These are phyloP conservation scores for Spathaspora passalidarum DNA, from an alignment of 805 yeast species.

Conservation along the genomic window DNA sequence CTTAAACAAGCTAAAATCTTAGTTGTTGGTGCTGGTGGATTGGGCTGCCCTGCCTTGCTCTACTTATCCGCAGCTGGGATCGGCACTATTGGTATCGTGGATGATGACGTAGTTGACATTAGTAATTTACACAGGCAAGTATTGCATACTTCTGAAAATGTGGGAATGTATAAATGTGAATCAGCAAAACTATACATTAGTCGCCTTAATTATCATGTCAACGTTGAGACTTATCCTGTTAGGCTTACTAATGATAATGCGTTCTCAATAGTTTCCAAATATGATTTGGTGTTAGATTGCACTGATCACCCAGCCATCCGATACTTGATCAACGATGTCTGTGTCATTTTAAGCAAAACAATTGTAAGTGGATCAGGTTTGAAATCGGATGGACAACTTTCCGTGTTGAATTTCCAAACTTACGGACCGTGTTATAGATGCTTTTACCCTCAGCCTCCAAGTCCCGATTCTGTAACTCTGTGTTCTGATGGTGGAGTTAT, in stretches of 20 bases:
- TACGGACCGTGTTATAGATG: constrained; percentile 93
- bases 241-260: constrained; percentile 57
- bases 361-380: constrained; percentile 91
- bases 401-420: constrained; percentile 62
- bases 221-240: constrained; percentile 48
- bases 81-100: constrained; percentile 82
- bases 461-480: constrained; percentile 74
- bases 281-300: constrained; percentile 85
- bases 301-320: constrained; percentile 90
- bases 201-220: constrained; percentile 66
- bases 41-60: constrained; percentile 87
- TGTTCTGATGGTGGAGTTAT: constrained; percentile 92
- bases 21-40: constrained; percentile 95
- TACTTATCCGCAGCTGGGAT: constrained; percentile 88
- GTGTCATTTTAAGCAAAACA: constrained; percentile 65
- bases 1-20: constrained; percentile 59
- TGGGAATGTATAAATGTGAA: constrained; percentile 72
- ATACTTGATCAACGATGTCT: constrained; percentile 81
- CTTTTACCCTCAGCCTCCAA: constrained; percentile 86
- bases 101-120: constrained; percentile 76
- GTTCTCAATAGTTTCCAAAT: constrained; percentile 54
- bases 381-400: constrained; percentile 85
- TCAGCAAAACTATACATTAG: constrained; percentile 62
- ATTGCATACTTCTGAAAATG: constrained; percentile 62
- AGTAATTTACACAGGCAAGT: constrained; percentile 91